A percentile compares a stretch with the other conserved stretches of the same genome.
Evolutionary conservation across 2,329 filamentous ascomycete species (phyloP).

Genomic region (Trichoderma simmonsii): DNA sequence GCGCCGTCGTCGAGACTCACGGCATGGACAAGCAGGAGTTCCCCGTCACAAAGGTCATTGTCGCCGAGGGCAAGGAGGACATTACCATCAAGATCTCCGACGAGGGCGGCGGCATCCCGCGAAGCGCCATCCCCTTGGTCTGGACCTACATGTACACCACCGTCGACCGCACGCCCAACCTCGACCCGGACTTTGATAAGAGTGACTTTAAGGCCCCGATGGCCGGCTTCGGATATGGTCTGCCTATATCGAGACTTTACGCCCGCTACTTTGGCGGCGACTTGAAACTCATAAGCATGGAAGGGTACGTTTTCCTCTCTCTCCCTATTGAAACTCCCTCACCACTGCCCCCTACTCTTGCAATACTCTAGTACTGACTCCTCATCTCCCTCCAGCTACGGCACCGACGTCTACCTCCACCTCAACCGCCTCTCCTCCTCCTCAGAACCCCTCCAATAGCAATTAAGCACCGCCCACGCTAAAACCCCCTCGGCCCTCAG

Average conservation of each 20-base stretch:
- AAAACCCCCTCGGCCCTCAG: slow-evolving; percentile 32
- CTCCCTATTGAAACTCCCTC: background rate
- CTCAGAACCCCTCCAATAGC: slow-evolving; percentile 94
- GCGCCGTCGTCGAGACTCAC: slow-evolving; percentile 93
- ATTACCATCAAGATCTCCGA: slow-evolving; percentile 99
- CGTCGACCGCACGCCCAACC: slow-evolving; percentile 87
- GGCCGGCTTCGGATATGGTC: slow-evolving; percentile 97
- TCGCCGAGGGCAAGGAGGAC: slow-evolving; percentile 95
- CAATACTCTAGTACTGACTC: background rate
- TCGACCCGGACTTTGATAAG: slow-evolving; percentile 98
- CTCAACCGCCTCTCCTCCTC: slow-evolving; percentile 93
- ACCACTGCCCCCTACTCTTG: slow-evolving; percentile 36
- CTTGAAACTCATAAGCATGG: slow-evolving; percentile 97
- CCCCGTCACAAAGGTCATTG: slow-evolving; percentile 94
- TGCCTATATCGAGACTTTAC: slow-evolving; percentile 91
- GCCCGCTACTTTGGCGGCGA: slow-evolving; percentile 97
- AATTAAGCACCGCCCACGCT: slow-evolving; percentile 55
- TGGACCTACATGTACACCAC: slow-evolving; percentile 99
- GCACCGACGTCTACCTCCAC: slow-evolving; percentile 97
- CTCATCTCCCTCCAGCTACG: slow-evolving; percentile 57
- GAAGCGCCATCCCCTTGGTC: slow-evolving; percentile 91
- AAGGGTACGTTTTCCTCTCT: slow-evolving; percentile 65
- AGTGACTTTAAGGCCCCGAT: slow-evolving; percentile 99
- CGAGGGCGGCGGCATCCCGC: slow-evolving; percentile 91
- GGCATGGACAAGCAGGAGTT: slow-evolving; percentile 95